Evolutionary conservation across 106 monocot species (phyloP), one percentile per base, ranked within the genome.

Genomic region (Posidonia australis): DNA sequence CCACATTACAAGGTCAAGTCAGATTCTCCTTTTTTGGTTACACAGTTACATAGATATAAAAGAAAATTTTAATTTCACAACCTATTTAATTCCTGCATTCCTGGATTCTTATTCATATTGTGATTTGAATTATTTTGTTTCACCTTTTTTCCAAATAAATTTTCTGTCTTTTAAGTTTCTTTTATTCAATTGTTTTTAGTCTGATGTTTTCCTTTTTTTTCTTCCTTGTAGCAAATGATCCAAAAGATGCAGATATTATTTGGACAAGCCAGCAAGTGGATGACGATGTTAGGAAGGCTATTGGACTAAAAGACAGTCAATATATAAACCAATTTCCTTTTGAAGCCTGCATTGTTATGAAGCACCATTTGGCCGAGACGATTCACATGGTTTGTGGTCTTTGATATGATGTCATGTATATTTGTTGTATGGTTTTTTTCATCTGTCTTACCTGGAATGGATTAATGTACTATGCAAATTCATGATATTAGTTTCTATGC

Each of bases 331-430:
- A 98, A 64, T 91, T 98, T 49, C 98, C 90, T 20, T 98, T 87
- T 74, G 98, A 91, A 82, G 87, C 98, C 62, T 98, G 98, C 70
- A 75, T 98, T 64, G 87, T 98, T 29, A 91, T 98, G 98, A 98
- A 98, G 52, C 98, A 98, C 72, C 87, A 98, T 63, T 61, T 98
- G 42, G 98, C 90, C 46, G 90, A 98, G 66, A 91, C 98, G 20
- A 98, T 98, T 62, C 81, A 79, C 45, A 78, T 75, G 98, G 98
- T 98, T 42, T 55, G 76, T 44, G 42, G 25, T 30, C 51, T 64
- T 25, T 29, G 22, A 65, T 60, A 16, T 61, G 60, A 56, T 14
- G 21, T 29, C 30, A 11, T 63, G 57, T 57, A 54, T 19, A 57
- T 26, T 25, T 57, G 10, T 13, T 28, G 27, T 26, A 57, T 28